phyloP scores from a whole-genome alignment of 768 basidiomycete genomes.

The Hypholoma sublateritium region DNA sequence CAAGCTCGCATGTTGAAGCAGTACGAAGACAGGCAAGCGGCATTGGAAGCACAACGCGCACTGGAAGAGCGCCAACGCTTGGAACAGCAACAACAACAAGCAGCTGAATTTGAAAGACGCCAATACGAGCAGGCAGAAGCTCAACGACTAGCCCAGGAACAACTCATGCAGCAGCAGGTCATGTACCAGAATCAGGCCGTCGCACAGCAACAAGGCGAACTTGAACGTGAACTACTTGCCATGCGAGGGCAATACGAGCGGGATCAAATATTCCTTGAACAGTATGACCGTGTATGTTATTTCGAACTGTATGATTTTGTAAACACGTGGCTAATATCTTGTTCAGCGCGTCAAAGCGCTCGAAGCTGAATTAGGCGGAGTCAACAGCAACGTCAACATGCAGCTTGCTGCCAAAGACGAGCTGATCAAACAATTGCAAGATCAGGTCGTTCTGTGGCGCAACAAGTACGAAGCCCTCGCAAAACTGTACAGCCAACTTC shows the following conservation, averaged over 20 bases:
- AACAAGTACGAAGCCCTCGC: slow-evolving; percentile 99
- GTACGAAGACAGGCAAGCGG: slow-evolving; percentile 94
- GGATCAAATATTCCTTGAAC: slow-evolving; percentile 95
- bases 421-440: slow-evolving; percentile 91
- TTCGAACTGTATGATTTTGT: not conserved
- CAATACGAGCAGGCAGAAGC: slow-evolving; percentile 87
- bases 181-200: slow-evolving; percentile 76
- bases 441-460: slow-evolving; percentile 95
- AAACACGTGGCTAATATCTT: slow-evolving; percentile 2
- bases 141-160: slow-evolving; percentile 87
- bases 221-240: slow-evolving; percentile 86
- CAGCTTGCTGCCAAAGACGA: slow-evolving; percentile 94
- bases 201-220: slow-evolving; percentile 69
- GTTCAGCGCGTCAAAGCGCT: slow-evolving; percentile 90
- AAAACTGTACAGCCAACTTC: slow-evolving; percentile 97
- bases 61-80: slow-evolving; percentile 80
- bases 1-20: slow-evolving; percentile 94
- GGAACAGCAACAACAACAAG: slow-evolving; percentile 76
- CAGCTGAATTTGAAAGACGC: slow-evolving; percentile 86
- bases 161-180: slow-evolving; percentile 82
- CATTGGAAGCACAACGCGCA: slow-evolving; percentile 77
- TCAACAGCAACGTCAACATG: slow-evolving; percentile 73
- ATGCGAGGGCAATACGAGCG: slow-evolving; percentile 98
- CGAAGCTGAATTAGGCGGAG: slow-evolving; percentile 81
- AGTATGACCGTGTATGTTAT: slow-evolving; percentile 85